phyloP scores from a whole-genome alignment of 768 basidiomycete species.

The Steccherinum ochraceum region DNA sequence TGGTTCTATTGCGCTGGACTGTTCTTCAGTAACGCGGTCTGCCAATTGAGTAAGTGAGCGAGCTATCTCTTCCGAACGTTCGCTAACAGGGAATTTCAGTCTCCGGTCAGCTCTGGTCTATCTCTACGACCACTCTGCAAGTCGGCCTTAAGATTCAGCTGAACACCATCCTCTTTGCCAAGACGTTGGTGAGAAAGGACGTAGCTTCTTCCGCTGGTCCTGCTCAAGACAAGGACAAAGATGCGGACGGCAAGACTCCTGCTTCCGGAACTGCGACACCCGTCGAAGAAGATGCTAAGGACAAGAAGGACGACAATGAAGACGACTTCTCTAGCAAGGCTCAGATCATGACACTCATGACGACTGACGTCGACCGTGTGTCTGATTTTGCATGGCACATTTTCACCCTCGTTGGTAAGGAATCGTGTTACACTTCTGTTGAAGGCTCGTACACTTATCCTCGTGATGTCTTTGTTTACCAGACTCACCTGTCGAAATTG shows the following conservation, averaged over 20 bases:
- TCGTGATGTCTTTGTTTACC: no score
- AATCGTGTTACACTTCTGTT: background rate
- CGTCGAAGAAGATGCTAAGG: slow-evolving; percentile 52
- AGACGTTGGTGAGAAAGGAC: slow-evolving; percentile 83
- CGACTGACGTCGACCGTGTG: slow-evolving; percentile 88
- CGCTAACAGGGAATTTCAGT: slow-evolving; percentile 29
- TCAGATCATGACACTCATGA: slow-evolving; percentile 96
- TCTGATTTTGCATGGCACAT: slow-evolving; percentile 79
- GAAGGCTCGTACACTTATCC: background rate
- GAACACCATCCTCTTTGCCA: slow-evolving; percentile 79
- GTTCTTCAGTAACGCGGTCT: slow-evolving; percentile 37
- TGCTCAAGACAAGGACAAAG: slow-evolving; percentile 16
- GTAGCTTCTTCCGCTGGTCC: slow-evolving; percentile 54
- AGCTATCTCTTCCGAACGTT: background rate
- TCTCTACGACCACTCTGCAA: slow-evolving; percentile 65
- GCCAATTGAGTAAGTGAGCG: slow-evolving; percentile 34
- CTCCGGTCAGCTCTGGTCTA: slow-evolving; percentile 65
- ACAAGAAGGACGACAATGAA: slow-evolving; percentile 45
- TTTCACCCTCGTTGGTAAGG: slow-evolving; percentile 65
- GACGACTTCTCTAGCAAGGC: slow-evolving; percentile 50
- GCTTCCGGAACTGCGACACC: slow-evolving; percentile 2
- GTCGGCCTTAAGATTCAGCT: slow-evolving; percentile 68
- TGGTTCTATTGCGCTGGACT: slow-evolving; percentile 60
- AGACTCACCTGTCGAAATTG: slow-evolving; percentile 77
- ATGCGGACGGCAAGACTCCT: slow-evolving; percentile 9